Base-by-base conservation (phyloP, 75 land plant genomes). In the Azolla pinnata region DNA sequence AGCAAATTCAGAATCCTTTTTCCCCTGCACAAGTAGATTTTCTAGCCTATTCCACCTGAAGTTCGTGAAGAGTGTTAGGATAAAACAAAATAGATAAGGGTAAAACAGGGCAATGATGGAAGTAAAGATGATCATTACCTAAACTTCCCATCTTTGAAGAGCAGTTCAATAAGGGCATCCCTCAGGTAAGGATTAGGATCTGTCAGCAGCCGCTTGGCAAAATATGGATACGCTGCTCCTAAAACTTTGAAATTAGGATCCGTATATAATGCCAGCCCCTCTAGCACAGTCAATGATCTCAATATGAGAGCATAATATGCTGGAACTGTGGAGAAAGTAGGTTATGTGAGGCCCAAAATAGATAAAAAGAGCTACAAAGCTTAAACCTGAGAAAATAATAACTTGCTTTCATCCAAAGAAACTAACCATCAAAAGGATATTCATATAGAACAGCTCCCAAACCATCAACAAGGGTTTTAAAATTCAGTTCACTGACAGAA, bases 1-100 rank as follows among this genome's bases (percentile, higher is more conserved):
- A 42, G 83, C 76, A 66, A 85, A 93, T 64, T 93, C 98, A 54
- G 75, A 70, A 56, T 88, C 93, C 59, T 85, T 85, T 24, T 80
- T 65, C 17, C 98, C 98, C 67, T 93, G 98, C 29, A 85, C 86
- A 30, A 93, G 81, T 38, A 93, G 75, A 63, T 93, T 93, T 70
- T 93, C 98, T 47, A 93, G 87, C 62, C 98, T 81, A 56, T 83
- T 84, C 98, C 98, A 93, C 72, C 98, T 93, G 85, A 32, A 73
- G 2, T 9, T 1, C 7, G n/a, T n/a, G n/a, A n/a, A n/a, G n/a
- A n/a, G n/a, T n/a, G n/a, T n/a, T n/a, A n/a, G n/a, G n/a, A n/a
- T n/a, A n/a, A n/a, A n/a, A n/a, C n/a, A n/a, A n/a, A n/a, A n/a
- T n/a, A n/a, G n/a, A n/a, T n/a, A 2, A 1, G 23, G n/a, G 9